These are phyloP conservation scores for Neopestalotiopsis clavispora DNA, from an alignment of 2,329 filamentous ascomycete genomes.

Conservation along the genomic window DNA sequence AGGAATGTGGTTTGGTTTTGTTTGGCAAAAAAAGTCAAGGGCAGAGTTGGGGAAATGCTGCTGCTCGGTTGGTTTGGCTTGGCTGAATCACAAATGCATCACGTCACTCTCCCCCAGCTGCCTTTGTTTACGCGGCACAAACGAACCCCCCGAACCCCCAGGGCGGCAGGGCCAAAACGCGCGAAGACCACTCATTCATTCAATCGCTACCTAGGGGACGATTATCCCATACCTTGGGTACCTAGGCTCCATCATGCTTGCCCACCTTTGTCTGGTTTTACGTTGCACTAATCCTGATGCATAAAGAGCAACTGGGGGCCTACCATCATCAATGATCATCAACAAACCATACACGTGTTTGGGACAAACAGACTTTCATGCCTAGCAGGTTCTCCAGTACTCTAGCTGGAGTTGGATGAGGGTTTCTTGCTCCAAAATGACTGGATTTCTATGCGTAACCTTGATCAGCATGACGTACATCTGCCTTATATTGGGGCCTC, in stretches of 20 bases:
- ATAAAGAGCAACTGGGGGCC: not conserved
- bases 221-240: not conserved
- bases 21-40: constrained; percentile 6
- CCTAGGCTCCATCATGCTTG: not conserved
- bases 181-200: not conserved
- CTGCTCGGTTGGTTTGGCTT: constrained; percentile 23
- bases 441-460: not conserved
- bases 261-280: not conserved
- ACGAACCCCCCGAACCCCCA: not conserved
- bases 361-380: not conserved
- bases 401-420: not conserved
- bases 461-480: constrained; percentile 11
- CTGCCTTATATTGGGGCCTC: not conserved
- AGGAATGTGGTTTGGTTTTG: constrained; percentile 22
- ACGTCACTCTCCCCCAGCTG: constrained; percentile 32
- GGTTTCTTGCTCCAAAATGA: not conserved
- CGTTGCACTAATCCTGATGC: not conserved
- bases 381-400: not conserved
- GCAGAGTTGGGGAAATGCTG: not conserved
- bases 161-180: not conserved
- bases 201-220: not conserved
- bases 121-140: constrained; percentile 27
- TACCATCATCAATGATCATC: not conserved
- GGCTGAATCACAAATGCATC: constrained; percentile 33
- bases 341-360: not conserved